Conservation (phyloP, 2,329 filamentous ascomycete genomes). For the Graphilbum fragrans region DNA sequence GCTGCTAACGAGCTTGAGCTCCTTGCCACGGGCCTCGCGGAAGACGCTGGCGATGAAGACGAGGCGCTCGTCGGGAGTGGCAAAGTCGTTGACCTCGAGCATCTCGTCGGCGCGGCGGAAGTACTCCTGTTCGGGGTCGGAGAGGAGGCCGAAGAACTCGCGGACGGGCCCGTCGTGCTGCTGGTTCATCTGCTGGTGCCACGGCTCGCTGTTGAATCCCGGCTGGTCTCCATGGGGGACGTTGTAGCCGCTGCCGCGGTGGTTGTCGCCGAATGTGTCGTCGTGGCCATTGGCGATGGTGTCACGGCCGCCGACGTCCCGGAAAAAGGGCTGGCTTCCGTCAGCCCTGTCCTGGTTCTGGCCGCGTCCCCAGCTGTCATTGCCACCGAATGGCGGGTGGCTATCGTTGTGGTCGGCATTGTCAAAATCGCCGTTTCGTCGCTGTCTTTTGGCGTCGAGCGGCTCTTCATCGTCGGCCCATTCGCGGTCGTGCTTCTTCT, state of each 20-base stretch:
- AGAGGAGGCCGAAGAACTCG: constrained; percentile 87
- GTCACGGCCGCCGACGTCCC: neutral
- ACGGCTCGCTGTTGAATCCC: neutral
- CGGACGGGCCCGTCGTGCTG: too few species aligned
- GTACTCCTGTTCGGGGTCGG: constrained; percentile 89
- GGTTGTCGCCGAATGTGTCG: too few species aligned
- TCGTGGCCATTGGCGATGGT: too few species aligned
- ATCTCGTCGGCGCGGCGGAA: constrained; percentile 83
- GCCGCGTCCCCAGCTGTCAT: constrained; percentile 8
- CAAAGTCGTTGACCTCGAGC: constrained; percentile 82
- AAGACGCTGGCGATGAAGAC: constrained; percentile 73
- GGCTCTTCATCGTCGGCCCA: constrained; percentile 14
- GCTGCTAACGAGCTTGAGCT: constrained; percentile 89
- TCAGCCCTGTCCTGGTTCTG: constrained; percentile 1
- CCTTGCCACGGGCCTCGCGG: constrained; percentile 78
- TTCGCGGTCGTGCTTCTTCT: constrained; percentile 19
- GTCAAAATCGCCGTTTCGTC: neutral
- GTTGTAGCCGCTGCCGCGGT: too few species aligned
- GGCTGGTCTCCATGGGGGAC: neutral
- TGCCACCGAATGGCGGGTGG: too few species aligned
- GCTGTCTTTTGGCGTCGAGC: constrained; percentile 8
- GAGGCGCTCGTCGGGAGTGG: constrained; percentile 54
- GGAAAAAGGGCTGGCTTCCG: constrained; percentile 1
- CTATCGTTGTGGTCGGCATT: neutral
- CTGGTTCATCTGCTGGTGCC: constrained; percentile 7